Evolutionary conservation across 2,329 filamentous ascomycete genomes (phyloP), one percentile per base, ranked within the genome.

Genomic region (Teratosphaeria gauchensis): DNA sequence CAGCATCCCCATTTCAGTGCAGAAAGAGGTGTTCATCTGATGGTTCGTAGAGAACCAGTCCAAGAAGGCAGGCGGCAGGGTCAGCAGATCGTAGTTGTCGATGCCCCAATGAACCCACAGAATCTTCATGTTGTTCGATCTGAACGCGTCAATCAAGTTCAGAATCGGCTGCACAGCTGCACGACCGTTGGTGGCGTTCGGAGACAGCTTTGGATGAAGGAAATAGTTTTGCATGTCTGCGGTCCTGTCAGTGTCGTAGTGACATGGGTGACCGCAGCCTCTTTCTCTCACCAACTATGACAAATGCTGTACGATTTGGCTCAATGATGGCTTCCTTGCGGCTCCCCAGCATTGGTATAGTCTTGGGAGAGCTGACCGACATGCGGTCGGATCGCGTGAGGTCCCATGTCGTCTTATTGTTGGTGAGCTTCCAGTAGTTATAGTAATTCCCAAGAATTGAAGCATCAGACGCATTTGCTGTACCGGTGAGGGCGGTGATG

Each of bases 221-320:
- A 69, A 70, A 63, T 65, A 70, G 61, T 70, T 70, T 54, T 70
- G 68, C 68, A 69, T 69, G 58, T 69, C 68, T 30, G 24, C 11
- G 31, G 24, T n/a, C 24, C 24, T 28, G 24, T 28, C 24, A 28
- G 24, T 28, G 24, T 28, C 24, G 2, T 28, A 28, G 24, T 28
- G 24, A 28, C 24, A 28, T 28, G 24, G 4, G 24, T 4, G 4
- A 28, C 24, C 24, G 24, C n/a, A n/a, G 24, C 24, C 21, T 21
- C 9, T 4, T 48, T 48, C 4, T 19, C 42, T 48, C n/a, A 48
- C 42, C 42, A 21, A 70, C 65, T 56, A 69, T 69, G 42, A 67
- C 61, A 21, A 69, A 61, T 1, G 66, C 68, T 0, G 63, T 61
- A 6, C 68, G 62, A 51, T 48, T 21, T 19, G 42, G 42, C 42